These are phyloP conservation scores for Vitis hybrid DNA, from an alignment of 177 flowering plant genomes.

Conservation along the genomic window DNA sequence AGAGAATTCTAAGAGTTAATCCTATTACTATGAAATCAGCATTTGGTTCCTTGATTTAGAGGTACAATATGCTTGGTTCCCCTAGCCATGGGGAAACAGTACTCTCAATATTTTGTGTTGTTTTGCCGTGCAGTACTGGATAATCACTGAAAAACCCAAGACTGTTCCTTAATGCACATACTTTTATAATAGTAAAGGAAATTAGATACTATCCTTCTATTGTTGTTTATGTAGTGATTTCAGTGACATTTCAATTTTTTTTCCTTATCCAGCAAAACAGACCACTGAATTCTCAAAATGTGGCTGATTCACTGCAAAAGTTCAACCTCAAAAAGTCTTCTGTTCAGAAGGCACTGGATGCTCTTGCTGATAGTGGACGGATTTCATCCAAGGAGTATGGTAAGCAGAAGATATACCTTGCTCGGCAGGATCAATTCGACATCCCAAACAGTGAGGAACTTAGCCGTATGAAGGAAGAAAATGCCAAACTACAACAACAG, in stretches of 20 bases:
- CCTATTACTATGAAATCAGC: no score
- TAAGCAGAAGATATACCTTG: conserved; percentile 91
- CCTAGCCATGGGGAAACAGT: no score
- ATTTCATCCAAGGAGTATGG: conserved; percentile 95
- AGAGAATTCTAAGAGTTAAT: no score
- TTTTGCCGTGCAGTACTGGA: no score
- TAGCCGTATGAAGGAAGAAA: conserved; percentile 77
- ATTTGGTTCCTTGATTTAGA: no score
- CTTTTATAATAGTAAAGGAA: no score
- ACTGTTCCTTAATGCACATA: no score
- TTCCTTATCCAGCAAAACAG: conserved; percentile 75
- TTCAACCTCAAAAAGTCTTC: conserved; percentile 87
- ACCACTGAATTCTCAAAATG: conserved; percentile 89
- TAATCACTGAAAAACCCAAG: no score
- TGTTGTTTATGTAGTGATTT: no score
- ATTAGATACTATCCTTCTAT: no score
- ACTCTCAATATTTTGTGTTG: no score
- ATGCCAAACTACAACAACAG: conserved; percentile 62
- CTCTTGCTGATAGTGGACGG: conserved; percentile 61
- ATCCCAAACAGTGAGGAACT: conserved; percentile 88
- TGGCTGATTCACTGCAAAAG: conserved; percentile 89
- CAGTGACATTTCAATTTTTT: background rate
- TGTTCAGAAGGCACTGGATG: conserved; percentile 83
- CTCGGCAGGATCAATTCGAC: conserved; percentile 88
- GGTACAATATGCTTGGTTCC: no score